These are phyloP conservation scores for Penicillium manginii DNA, from an alignment of 495 filamentous ascomycete genomes.

Conservation along the genomic window DNA sequence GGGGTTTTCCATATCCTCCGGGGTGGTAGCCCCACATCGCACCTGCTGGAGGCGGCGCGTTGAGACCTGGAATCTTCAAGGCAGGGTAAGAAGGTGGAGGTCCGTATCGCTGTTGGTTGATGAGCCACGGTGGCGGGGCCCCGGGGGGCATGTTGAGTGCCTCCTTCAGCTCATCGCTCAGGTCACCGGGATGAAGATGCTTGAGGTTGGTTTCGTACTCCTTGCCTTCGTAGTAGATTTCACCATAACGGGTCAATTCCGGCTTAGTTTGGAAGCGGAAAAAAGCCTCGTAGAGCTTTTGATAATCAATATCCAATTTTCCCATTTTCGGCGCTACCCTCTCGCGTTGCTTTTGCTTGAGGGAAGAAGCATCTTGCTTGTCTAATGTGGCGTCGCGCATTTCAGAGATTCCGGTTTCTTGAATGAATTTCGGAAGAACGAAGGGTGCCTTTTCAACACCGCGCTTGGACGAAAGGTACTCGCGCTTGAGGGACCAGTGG, in stretches of 20 bases:
- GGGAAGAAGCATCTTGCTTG: constrained; percentile 85
- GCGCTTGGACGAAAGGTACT: constrained; percentile 94
- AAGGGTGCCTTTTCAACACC: constrained; percentile 96
- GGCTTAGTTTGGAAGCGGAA: constrained; percentile 97
- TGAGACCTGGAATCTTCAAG: constrained; percentile 90
- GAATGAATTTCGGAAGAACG: constrained; percentile 92
- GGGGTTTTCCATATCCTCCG: constrained; percentile 94
- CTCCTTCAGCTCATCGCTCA: constrained; percentile 88
- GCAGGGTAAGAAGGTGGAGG: constrained; percentile 92
- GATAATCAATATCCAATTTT: constrained; percentile 96
- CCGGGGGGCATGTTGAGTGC: constrained; percentile 93
- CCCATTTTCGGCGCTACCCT: constrained; percentile 96
- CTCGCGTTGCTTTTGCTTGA: constrained; percentile 96
- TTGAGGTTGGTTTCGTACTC: constrained; percentile 95
- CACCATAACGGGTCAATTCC: constrained; percentile 88
- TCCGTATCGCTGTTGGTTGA: constrained; percentile 92
- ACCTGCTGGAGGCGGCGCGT: constrained; percentile 94
- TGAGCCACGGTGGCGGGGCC: constrained; percentile 94
- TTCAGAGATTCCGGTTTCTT: constrained; percentile 94
- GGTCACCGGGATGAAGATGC: constrained; percentile 85
- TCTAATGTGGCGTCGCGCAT: constrained; percentile 97
- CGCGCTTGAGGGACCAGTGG: constrained; percentile 94
- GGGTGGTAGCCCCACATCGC: constrained; percentile 94
- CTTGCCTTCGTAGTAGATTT: constrained; percentile 98
- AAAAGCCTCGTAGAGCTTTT: constrained; percentile 96